phyloP scores from a whole-genome alignment of 129 eudicot genomes.

The Artemisia argyi region DNA sequence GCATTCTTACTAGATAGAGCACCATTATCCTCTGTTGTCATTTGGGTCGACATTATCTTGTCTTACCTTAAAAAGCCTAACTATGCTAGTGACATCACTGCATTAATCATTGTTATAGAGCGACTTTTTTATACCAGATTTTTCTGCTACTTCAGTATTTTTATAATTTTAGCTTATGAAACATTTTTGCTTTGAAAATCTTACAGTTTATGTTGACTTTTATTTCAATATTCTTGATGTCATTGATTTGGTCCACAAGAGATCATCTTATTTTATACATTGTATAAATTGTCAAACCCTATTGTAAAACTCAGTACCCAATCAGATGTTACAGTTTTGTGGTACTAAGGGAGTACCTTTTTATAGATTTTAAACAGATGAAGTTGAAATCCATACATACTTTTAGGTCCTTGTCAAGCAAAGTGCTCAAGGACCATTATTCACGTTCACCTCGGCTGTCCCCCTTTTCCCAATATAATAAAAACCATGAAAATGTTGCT shows the following conservation, averaged over 20 bases:
- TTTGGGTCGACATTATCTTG: slow-evolving; percentile 25
- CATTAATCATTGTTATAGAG: slow-evolving; percentile 12
- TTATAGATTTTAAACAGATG: slow-evolving; percentile 12
- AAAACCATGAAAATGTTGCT: slow-evolving; percentile 12
- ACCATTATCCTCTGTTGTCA: slow-evolving; percentile 16
- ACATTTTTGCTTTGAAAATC: background rate
- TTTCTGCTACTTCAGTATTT: background rate
- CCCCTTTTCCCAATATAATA: slow-evolving; percentile 6
- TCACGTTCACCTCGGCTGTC: slow-evolving; percentile 24
- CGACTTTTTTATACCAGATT: background rate
- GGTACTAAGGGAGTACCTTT: slow-evolving; percentile 13
- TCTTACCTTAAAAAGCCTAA: slow-evolving; percentile 24
- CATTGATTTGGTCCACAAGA: slow-evolving; percentile 3
- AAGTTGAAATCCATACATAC: slow-evolving; percentile 19
- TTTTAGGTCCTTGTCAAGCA: slow-evolving; percentile 19
- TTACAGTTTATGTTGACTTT: background rate
- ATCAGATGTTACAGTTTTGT: slow-evolving; percentile 5
- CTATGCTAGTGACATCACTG: slow-evolving; percentile 25
- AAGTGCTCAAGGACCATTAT: slow-evolving; percentile 29
- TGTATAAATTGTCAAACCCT: background rate
- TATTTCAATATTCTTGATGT: background rate
- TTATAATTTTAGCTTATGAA: background rate
- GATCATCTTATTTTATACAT: background rate
- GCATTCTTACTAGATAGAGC: slow-evolving; percentile 13
- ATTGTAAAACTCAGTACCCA: too few relatives aligned